A percentile compares a stretch with the other conserved stretches of the same genome.
These are phyloP conservation scores for Myriangium duriaei DNA, from an alignment of 2,329 filamentous ascomycete genomes.

Conservation along the genomic window DNA sequence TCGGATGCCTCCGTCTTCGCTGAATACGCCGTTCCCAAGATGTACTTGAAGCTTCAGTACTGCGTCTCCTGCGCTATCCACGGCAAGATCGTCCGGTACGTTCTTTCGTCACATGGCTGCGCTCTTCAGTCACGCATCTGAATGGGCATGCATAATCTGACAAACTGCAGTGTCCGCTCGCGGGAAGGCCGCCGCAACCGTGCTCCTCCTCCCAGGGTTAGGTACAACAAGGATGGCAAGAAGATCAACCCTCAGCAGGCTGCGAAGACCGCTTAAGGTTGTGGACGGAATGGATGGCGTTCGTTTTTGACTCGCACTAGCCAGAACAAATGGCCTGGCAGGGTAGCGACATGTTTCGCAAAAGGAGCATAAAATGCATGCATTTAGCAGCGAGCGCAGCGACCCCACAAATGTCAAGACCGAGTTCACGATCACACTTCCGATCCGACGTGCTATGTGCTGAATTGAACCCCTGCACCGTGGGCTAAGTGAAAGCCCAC, in stretches of 20 bases:
- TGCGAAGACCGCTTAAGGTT: conserved; percentile 45
- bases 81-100: conserved; percentile 99
- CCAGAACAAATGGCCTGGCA: not conserved
- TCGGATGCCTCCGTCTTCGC: conserved; percentile 98
- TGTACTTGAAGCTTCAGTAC: conserved; percentile 99
- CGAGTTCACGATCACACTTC: conserved; percentile 6
- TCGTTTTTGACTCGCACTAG: conserved; percentile 2
- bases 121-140: not conserved
- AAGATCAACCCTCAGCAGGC: conserved; percentile 86
- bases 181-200: conserved; percentile 96
- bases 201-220: conserved; percentile 89
- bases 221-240: conserved; percentile 99
- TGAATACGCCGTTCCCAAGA: conserved; percentile 99
- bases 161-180: conserved; percentile 70
- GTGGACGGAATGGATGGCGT: conserved; percentile 13
- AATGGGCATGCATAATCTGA: conserved; percentile 12
- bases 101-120: conserved; percentile 23
- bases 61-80: conserved; percentile 99
- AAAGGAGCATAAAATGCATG: not conserved
- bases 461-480: not conserved
- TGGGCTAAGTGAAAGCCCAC: no score
- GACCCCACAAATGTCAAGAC: conserved; percentile 8
- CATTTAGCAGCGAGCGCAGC: conserved; percentile 3
- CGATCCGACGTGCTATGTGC: not conserved
- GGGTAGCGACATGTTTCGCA: conserved; percentile 1